Percentiles rank a stretch among this genome's conserved stretches.
Evolutionary conservation across 2,329 filamentous ascomycete genomes (phyloP).

Genomic region (Xylaria sp.): DNA sequence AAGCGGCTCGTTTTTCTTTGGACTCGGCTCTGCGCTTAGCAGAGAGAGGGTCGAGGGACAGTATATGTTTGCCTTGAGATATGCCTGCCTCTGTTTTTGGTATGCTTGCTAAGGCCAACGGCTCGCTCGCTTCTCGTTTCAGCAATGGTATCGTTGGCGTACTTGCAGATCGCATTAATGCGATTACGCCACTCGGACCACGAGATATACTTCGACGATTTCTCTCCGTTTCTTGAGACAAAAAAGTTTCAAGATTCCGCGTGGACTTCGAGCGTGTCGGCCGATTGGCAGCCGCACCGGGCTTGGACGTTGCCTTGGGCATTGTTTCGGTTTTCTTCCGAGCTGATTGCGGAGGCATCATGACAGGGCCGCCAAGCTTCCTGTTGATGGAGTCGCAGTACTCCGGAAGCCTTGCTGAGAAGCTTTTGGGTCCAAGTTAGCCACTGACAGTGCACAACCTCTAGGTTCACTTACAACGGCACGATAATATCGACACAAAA

Average conservation of each 20-base stretch:
- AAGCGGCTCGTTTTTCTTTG: constrained; percentile 72
- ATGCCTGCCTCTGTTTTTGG: constrained; percentile 56
- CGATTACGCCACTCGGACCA: constrained; percentile 68
- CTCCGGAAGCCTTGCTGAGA: constrained; percentile 78
- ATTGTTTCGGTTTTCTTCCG: constrained; percentile 59
- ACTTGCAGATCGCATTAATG: constrained; percentile 75
- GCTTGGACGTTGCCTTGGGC: constrained; percentile 59
- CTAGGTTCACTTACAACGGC: constrained; percentile 71
- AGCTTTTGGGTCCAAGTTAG: constrained; percentile 62
- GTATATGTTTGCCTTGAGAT: constrained; percentile 58
- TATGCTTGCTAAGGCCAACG: constrained; percentile 61
- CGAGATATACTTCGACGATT: constrained; percentile 65
- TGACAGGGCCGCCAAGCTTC: constrained; percentile 78
- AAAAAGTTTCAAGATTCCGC: constrained; percentile 70
- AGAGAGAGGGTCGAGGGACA: constrained; percentile 52
- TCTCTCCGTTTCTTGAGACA: constrained; percentile 65
- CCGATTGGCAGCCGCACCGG: constrained; percentile 64
- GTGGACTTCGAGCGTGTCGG: constrained; percentile 54
- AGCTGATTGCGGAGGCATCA: constrained; percentile 65
- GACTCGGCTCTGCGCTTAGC: constrained; percentile 65
- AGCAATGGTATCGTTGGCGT: constrained; percentile 71
- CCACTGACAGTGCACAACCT: not conserved
- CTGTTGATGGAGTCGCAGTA: constrained; percentile 76
- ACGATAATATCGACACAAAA: constrained; percentile 85
- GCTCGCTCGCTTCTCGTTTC: constrained; percentile 76